A percentile compares a stretch with the other conserved stretches of the same genome.
Conservation (phyloP, 192 early-diverging fungal genomes). For the Geranomyces variabilis region DNA sequence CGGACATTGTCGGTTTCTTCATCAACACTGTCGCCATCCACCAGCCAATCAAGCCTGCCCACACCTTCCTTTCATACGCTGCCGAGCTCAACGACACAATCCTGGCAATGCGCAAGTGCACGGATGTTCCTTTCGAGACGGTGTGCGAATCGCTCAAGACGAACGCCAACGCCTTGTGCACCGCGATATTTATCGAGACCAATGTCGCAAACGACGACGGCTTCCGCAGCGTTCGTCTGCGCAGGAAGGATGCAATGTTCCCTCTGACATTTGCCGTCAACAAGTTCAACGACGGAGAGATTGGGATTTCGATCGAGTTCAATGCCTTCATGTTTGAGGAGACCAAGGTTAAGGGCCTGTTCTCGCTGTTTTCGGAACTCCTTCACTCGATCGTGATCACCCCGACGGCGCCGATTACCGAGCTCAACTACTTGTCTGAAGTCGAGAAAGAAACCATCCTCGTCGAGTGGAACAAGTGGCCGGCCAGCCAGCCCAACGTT, state of each 20-base stretch:
- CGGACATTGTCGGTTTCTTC: conserved; percentile 17
- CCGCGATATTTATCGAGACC: background rate
- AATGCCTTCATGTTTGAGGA: background rate
- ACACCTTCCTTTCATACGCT: background rate
- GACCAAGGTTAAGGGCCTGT: background rate
- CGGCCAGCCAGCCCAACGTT: background rate
- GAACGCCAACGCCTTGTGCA: background rate
- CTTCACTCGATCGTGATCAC: background rate
- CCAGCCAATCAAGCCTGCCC: background rate
- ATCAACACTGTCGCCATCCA: conserved; percentile 10
- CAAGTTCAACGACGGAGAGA: background rate
- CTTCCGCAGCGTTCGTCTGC: background rate
- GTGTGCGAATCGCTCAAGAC: background rate
- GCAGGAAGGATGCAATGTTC: background rate
- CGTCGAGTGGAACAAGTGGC: background rate
- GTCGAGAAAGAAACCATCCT: background rate
- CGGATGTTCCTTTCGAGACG: background rate
- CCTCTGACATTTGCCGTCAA: background rate
- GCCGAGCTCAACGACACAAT: background rate
- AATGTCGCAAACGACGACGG: background rate
- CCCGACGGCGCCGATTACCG: background rate
- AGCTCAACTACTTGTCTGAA: background rate
- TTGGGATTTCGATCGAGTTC: background rate
- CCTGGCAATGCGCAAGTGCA: background rate
- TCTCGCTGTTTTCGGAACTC: background rate